phyloP scores from a whole-genome alignment of 1,284 basidiomycete species.

The Entoloma clypeatum region DNA sequence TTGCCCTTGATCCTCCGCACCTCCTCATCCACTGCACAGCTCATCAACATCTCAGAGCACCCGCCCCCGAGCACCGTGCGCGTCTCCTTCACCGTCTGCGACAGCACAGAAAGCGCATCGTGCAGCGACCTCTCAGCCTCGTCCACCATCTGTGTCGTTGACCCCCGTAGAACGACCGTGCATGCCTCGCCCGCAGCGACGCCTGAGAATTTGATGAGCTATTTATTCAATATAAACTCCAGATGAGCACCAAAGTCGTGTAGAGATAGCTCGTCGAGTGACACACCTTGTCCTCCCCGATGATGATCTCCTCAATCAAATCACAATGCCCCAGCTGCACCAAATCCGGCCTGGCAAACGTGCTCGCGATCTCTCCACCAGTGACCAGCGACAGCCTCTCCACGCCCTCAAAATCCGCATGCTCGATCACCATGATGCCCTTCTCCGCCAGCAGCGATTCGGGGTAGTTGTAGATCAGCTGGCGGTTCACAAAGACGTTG shows the following conservation, averaged over 20 bases:
- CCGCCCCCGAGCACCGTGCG: slow-evolving; percentile 93
- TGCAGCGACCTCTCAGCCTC: slow-evolving; percentile 98
- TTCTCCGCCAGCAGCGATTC: slow-evolving; percentile 91
- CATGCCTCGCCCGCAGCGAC: slow-evolving; percentile 99
- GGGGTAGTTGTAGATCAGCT: slow-evolving; percentile 99
- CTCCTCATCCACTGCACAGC: slow-evolving; percentile 88
- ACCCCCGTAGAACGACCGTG: slow-evolving; percentile 95
- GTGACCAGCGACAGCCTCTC: slow-evolving; percentile 95
- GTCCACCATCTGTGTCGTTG: slow-evolving; percentile 98
- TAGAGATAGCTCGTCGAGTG: neutral
- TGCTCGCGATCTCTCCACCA: slow-evolving; percentile 96
- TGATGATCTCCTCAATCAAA: slow-evolving; percentile 97
- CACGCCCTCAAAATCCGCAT: slow-evolving; percentile 99
- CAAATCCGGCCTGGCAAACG: slow-evolving; percentile 91
- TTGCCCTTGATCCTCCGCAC: slow-evolving; percentile 88
- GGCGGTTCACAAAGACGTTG: slow-evolving; percentile 97
- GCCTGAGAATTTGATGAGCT: slow-evolving; percentile 99
- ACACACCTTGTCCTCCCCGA: slow-evolving; percentile 95
- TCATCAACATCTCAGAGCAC: slow-evolving; percentile 98
- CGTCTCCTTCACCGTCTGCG: slow-evolving; percentile 97
- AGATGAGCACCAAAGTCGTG: neutral
- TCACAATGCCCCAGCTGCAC: slow-evolving; percentile 95
- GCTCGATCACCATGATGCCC: slow-evolving; percentile 96
- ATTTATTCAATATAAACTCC: slow-evolving; percentile 10
- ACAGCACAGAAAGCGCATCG: slow-evolving; percentile 95